Base-by-base conservation (phyloP, 257 asterid species). In the Solanum medicagineum region DNA sequence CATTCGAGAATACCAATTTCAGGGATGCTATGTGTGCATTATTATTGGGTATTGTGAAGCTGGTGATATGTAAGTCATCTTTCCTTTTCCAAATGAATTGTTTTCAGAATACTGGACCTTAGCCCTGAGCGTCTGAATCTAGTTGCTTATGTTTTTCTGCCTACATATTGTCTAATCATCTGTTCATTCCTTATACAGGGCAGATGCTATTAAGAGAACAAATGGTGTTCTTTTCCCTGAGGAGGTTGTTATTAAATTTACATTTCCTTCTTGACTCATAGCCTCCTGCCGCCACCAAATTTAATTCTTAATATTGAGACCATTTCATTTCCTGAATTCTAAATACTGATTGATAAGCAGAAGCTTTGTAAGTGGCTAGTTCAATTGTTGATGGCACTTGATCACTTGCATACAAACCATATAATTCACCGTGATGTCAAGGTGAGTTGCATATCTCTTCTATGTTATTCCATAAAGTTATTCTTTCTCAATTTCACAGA, bases 11-110 rank as follows among this genome's bases (percentile, higher is more conserved):
- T 83, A 45, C 55, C 81, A 51, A 81, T 15, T 87, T 81, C 97
- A 97, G 99, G 99, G 99, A 86, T 97, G 99, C 89, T 95, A 92
- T 84, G 99, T 97, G 85, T 97, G 99, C 97, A 97, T 97, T 86
- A 95, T 97, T 84, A 92, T 97, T 47, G 99, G 99, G 62, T 95
- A 95, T 89, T 97, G 99, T 85, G 99, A 97, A 92, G 99, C 98
- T 85, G 99, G 99, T 87, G 99, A 97, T 87, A 93, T 97, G 99
- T 97, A 92, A 93, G 99, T 89, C 86, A 53, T 86, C 87, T 84
- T 84, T 49, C 84, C 85, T 83, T 54, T 44, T 81, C 49, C 45
- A 19, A 19, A 45, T 84, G 40, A 24, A 40, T 26, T 85, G 2
- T 83, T 85, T 69, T 71, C 44, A 60, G 40, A 73, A 26, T 19